Evolutionary conservation across 306 rosid genomes (phyloP).

Genomic region (Sphenostylis stenocarpa): DNA sequence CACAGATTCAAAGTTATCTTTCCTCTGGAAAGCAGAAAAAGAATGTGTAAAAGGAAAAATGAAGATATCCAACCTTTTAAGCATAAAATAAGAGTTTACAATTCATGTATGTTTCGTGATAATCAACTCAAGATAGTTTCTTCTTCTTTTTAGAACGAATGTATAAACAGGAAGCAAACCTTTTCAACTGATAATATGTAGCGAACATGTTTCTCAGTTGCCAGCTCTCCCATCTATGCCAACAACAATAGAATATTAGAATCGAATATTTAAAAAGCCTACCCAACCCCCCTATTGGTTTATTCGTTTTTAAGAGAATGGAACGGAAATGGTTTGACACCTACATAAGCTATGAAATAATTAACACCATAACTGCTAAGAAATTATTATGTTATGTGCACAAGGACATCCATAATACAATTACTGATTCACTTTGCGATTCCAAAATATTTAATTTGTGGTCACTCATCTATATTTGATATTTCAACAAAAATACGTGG

Average conservation of each 20-base stretch:
- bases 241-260: background rate
- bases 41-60: background rate
- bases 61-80: background rate
- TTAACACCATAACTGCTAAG: background rate
- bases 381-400: background rate
- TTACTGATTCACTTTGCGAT: background rate
- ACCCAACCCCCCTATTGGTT: background rate
- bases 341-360: background rate
- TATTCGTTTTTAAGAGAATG: background rate
- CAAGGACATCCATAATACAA: background rate
- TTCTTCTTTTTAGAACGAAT: background rate
- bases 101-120: background rate
- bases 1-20: slow-evolving; percentile 78
- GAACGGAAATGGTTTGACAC: background rate
- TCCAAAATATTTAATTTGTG: background rate
- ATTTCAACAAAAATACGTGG: background rate
- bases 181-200: slow-evolving; percentile 70
- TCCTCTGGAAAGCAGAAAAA: slow-evolving; percentile 48
- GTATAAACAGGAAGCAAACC: slow-evolving; percentile 41
- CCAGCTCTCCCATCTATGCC: slow-evolving; percentile 69
- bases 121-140: background rate
- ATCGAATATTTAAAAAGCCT: background rate
- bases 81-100: background rate
- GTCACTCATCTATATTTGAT: background rate
- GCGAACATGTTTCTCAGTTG: slow-evolving; percentile 63